Conservation (phyloP, 106 monocot species). For the Chionographis japonica region DNA sequence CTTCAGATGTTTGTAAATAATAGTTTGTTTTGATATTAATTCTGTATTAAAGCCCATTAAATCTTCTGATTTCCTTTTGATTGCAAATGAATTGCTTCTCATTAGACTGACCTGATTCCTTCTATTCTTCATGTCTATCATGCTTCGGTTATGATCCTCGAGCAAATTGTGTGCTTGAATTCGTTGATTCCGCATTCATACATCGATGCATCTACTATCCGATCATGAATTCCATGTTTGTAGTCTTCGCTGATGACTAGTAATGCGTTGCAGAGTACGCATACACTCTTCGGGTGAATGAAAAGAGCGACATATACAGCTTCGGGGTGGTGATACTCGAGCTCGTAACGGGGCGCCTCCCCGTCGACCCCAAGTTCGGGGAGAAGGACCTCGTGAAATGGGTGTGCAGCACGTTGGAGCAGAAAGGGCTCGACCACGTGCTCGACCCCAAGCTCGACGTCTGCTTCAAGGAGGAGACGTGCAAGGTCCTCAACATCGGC, state of each 20-base stretch:
- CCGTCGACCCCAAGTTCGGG: conserved; percentile 36
- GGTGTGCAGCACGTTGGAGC: conserved; percentile 35
- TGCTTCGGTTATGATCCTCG: no score
- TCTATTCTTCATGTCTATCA: no score
- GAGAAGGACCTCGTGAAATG: conserved; percentile 60
- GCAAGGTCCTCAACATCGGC: conserved; percentile 40
- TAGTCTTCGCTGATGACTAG: background rate
- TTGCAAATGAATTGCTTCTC: no score
- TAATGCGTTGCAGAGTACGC: conserved; percentile 41
- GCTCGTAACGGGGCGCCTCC: conserved; percentile 45
- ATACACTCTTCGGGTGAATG: conserved; percentile 60
- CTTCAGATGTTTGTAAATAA: no score
- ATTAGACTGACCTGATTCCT: no score
- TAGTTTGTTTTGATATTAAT: no score
- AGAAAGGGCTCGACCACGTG: conserved; percentile 32
- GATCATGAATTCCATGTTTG: no score
- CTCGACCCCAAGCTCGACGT: conserved; percentile 33
- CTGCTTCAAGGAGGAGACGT: conserved; percentile 24
- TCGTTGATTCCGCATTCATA: no score
- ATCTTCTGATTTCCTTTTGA: no score
- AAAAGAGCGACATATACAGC: conserved; percentile 79
- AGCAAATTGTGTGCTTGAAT: background rate
- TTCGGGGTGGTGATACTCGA: conserved; percentile 68
- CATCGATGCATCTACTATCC: no score
- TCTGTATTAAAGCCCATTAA: no score